Percentiles rank a stretch among this genome's conserved stretches.
These are phyloP conservation scores for Amanita inopinata DNA, from an alignment of 768 basidiomycete genomes.

Conservation along the genomic window DNA sequence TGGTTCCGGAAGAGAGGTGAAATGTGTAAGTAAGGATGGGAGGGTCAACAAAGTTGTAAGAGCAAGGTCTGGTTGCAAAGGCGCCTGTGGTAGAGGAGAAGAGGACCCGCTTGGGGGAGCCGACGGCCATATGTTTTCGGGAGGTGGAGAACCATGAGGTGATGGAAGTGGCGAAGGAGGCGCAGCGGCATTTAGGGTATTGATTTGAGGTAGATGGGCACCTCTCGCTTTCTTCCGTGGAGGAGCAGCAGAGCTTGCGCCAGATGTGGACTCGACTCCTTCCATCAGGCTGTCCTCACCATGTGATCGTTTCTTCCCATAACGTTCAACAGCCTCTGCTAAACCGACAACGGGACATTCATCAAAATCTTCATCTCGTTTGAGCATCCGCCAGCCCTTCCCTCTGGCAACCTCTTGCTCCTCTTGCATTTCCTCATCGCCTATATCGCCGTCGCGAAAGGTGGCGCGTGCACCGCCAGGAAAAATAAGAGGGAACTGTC, in stretches of 20 bases:
- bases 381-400: slow-evolving; percentile 68
- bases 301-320: slow-evolving; percentile 77
- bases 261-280: slow-evolving; percentile 33
- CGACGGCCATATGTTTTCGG: slow-evolving; percentile 69
- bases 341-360: slow-evolving; percentile 49
- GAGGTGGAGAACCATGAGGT: slow-evolving; percentile 75
- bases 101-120: slow-evolving; percentile 73
- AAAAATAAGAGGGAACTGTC: slow-evolving; percentile 70
- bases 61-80: slow-evolving; percentile 73
- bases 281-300: slow-evolving; percentile 45
- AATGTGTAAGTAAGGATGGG: slow-evolving; percentile 74
- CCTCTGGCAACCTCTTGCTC: slow-evolving; percentile 61
- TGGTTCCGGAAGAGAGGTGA: slow-evolving; percentile 65
- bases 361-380: slow-evolving; percentile 48
- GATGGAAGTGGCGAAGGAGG: slow-evolving; percentile 82
- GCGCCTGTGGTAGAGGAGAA: slow-evolving; percentile 58
- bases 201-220: slow-evolving; percentile 46
- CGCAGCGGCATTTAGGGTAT: slow-evolving; percentile 62
- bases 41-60: slow-evolving; percentile 81
- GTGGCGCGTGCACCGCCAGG: slow-evolving; percentile 75
- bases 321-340: slow-evolving; percentile 75
- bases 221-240: slow-evolving; percentile 73
- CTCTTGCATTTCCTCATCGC: slow-evolving; percentile 59
- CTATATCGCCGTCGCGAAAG: slow-evolving; percentile 61
- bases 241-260: slow-evolving; percentile 40